Base-by-base conservation (phyloP, 1,284 basidiomycete genomes). In the Porodaedalea pini region DNA sequence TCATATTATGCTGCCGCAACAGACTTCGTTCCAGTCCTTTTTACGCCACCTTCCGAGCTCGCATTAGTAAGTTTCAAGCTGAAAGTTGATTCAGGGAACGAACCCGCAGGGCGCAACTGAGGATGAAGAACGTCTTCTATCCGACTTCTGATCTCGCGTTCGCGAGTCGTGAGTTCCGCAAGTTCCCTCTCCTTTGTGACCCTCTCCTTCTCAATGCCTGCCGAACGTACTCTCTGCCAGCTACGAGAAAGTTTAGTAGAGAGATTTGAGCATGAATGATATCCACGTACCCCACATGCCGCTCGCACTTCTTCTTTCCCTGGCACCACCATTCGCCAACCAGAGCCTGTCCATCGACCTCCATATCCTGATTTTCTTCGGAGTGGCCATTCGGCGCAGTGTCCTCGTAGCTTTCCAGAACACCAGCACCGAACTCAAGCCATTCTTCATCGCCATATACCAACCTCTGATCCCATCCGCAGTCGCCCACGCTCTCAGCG, bases 401-500 rank as follows among this genome's bases (percentile, higher is more conserved):
- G 29, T 80, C 80, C 49, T 85, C 82, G 61, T 90, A 90, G 62
- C 80, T 86, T 66, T 86, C 85, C 63, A 86, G 64, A 27, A 86
- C 83, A 17, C 76, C 78, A 6, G 70, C 72, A 3, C 85, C 88
- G 65, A 79, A 85, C 54, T 85, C 84, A 23, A 72, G 76, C 74
- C 83, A 88, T 67, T 90, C 87, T 54, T 84, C 82, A 55, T 90
- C 86, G 25, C 85, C 85, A 67, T 87, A 85, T 60, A 87, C 88
- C n/a, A 94, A 73, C 27, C 90, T 77, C 64, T 85, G 83, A 68
- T 94, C 91, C 84, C 91, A 92, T 1, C 91, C 91, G 70, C 91
- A 94, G 61, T 82, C 79, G 8, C 78, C 79, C 19, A 81, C 67
- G 15, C 71, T 70, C 54, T 82, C 81, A 8, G 85, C 80, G 23